Base-by-base conservation (phyloP, 2,329 filamentous ascomycete species). In the Sclerotinia borealis region DNA sequence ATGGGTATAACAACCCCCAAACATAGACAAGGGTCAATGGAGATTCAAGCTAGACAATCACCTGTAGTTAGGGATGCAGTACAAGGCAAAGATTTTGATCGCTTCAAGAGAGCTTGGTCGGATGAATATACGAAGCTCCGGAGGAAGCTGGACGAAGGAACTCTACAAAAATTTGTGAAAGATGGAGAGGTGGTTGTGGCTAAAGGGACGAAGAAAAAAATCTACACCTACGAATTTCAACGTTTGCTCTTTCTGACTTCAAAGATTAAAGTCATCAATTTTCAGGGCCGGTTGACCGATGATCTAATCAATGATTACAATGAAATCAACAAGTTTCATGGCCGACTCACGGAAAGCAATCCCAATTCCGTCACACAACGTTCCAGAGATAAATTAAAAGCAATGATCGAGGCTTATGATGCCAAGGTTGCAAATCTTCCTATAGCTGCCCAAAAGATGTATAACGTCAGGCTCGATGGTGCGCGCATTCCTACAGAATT, bases 1-100 rank as follows among this genome's bases (percentile, higher is more conserved):
- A 70, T 70, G 0, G 78, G 78, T 0, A 61, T 83, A 1, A 65
- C 62, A 11, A 78, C 81, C 37, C 84, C 84, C 0, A 13, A 67
- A 0, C 77, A 77, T 0, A 79, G 85, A 10, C 75, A 80, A 68
- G 77, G 77, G 2, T 63, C 67, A 22, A 52, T 71, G 2, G 66
- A 77, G 69, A 19, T 56, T 3, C 41, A 59, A 34, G 65, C 66
- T 4, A 63, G 51, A 48, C 25, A 51, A 17, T 56, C 47, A n/a
- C 10, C 73, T 56, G 66, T 69, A 51, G 41, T 22, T 39, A 39
- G 27, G 1, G 34, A 66, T 31, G 22, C 37, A 48, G 8, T 64
- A 29, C 41, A 56, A 19, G 19, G 10, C 37, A n/a, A 65, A 22
- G 54, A 56, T 25, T 56, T 47, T 17, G 17, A 47, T 25, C 27